phyloP scores from a whole-genome alignment of 2,329 filamentous ascomycete genomes.

The Claviceps arundinis region DNA sequence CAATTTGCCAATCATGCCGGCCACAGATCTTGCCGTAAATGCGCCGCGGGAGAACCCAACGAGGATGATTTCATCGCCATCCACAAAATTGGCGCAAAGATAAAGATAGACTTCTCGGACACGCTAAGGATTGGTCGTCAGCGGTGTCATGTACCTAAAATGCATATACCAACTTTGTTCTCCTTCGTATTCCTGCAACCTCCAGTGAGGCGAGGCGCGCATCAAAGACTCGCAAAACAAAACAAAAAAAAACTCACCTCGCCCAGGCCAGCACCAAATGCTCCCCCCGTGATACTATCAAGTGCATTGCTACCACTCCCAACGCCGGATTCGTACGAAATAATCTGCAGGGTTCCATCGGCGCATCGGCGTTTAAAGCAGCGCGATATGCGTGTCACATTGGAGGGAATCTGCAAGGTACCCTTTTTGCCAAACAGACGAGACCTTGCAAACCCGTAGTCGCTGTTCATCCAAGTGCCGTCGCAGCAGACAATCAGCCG shows the following conservation, averaged over 20 bases:
- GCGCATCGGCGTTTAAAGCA: conserved; percentile 37
- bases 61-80: conserved; percentile 43
- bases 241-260: conserved; percentile 24
- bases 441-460: conserved; percentile 32
- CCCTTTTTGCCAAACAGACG: conserved; percentile 22
- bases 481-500: conserved; percentile 39
- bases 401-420: conserved; percentile 39
- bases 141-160: not conserved
- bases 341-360: conserved; percentile 42
- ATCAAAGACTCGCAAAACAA: not conserved
- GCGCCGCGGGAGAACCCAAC: conserved; percentile 46
- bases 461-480: conserved; percentile 41
- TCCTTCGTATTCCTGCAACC: too few relatives aligned
- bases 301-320: conserved; percentile 37
- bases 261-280: conserved; percentile 40
- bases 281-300: conserved; percentile 39
- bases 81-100: conserved; percentile 46
- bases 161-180: not conserved
- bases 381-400: conserved; percentile 46
- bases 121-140: conserved; percentile 19
- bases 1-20: conserved; percentile 36
- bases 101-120: conserved; percentile 51
- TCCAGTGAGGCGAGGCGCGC: too few relatives aligned
- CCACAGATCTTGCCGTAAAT: conserved; percentile 43
- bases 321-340: conserved; percentile 48